These are phyloP conservation scores for Thalassiosira exigua DNA, from an alignment of 352 stramenopile species.

Conservation along the genomic window DNA sequence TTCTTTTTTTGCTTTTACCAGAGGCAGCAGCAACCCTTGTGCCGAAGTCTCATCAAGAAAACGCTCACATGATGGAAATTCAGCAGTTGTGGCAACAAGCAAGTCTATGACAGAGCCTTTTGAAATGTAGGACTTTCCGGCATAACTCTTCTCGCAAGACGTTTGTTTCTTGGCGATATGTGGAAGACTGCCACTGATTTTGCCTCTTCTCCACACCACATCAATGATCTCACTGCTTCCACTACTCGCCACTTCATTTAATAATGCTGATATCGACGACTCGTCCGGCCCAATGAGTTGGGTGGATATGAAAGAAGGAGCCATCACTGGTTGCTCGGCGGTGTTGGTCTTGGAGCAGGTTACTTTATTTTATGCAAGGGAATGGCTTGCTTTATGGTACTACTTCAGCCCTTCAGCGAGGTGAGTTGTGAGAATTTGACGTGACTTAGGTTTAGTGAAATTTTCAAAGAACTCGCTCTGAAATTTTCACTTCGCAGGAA, in stretches of 20 bases:
- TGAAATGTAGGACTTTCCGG: slow-evolving; percentile 3
- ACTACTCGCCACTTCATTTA: not conserved
- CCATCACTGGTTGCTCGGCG: too few relatives aligned
- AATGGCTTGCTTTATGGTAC: too few relatives aligned
- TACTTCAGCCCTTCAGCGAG: too few relatives aligned
- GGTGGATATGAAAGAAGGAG: not conserved
- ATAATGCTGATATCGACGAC: not conserved
- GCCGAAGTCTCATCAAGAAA: not conserved
- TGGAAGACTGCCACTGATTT: not conserved
- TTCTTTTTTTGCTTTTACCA: not conserved
- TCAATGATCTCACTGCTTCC: slow-evolving; percentile 11
- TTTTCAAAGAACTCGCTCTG: not conserved
- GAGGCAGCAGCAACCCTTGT: not conserved
- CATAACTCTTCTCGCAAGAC: not conserved
- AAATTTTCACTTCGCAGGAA: slow-evolving; percentile 4
- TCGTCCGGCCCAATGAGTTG: slow-evolving; percentile 9
- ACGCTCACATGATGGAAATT: not conserved
- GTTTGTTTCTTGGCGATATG: slow-evolving; percentile 4
- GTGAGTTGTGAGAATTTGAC: not conserved
- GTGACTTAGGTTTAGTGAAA: not conserved
- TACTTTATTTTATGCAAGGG: too few relatives aligned
- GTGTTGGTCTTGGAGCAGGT: too few relatives aligned
- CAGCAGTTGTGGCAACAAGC: not conserved
- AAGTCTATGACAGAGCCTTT: slow-evolving; percentile 10
- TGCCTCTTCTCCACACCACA: slow-evolving; percentile 17